Percentiles rank a stretch among this genome's conserved stretches.
These are phyloP conservation scores for Magnaporthiopsis incrustans DNA, from an alignment of 2,329 filamentous ascomycete genomes.

Conservation along the genomic window DNA sequence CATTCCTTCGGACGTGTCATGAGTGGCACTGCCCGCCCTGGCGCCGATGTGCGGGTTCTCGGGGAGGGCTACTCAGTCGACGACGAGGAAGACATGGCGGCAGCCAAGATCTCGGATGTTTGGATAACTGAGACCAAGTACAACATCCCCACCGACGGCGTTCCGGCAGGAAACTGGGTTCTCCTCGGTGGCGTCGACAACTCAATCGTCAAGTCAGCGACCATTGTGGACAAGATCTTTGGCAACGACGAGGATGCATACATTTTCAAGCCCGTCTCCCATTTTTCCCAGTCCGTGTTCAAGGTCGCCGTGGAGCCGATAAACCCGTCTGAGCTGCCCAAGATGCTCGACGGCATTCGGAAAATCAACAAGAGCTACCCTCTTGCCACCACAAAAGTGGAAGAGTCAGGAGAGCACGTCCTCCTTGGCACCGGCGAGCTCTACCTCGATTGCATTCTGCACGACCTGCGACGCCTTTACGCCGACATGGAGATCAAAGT, in stretches of 20 bases:
- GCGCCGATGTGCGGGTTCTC: conserved; percentile 78
- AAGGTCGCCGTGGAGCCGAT: conserved; percentile 98
- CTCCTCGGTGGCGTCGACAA: conserved; percentile 92
- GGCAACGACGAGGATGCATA: conserved; percentile 87
- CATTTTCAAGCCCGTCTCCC: conserved; percentile 86
- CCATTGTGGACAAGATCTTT: conserved; percentile 71
- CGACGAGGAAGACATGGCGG: conserved; percentile 94
- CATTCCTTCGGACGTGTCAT: conserved; percentile 85
- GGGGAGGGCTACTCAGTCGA: conserved; percentile 95
- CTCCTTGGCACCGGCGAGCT: conserved; percentile 91
- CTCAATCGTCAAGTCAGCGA: conserved; percentile 96
- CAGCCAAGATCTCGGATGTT: conserved; percentile 74
- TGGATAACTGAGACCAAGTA: conserved; percentile 91
- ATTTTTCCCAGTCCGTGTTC: conserved; percentile 96
- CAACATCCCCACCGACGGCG: conserved; percentile 82
- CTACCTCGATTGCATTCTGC: conserved; percentile 99
- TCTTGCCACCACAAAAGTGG: conserved; percentile 90
- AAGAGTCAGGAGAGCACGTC: conserved; percentile 95
- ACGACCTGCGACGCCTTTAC: conserved; percentile 87
- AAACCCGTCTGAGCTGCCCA: conserved; percentile 93
- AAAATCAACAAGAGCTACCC: conserved; percentile 99
- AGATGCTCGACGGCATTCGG: conserved; percentile 94
- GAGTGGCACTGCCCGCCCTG: conserved; percentile 80
- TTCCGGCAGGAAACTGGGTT: conserved; percentile 90
- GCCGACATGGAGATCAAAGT: conserved; percentile 99